Evolutionary conservation across 345 rosid genomes (phyloP), one percentile per base, ranked within the genome.

Genomic region (Angophora floribunda): DNA sequence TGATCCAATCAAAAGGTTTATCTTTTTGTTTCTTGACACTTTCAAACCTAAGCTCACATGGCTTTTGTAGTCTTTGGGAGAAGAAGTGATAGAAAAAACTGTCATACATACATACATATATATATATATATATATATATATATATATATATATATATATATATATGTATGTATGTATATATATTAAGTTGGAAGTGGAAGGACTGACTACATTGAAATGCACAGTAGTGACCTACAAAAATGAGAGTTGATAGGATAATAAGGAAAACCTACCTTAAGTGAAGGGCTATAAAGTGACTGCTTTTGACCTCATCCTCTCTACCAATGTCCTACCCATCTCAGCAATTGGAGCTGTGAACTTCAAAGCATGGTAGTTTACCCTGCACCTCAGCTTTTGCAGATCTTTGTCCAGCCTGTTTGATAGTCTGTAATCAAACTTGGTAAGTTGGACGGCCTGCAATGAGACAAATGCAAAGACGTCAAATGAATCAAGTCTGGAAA

Each of bases 371-470:
- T 96, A 97, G 91, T 96, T 97, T 63, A 94, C 99, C 92, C 98
- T 96, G 67, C 99, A 97, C 89, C 99, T 96, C 78, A 97, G 94
- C 92, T 95, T 97, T 91, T 97, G 99, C 52, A 97, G 94, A 88
- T 95, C 95, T 65, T 92, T 79, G 82, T 91, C 95, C 87, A 97
- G 91, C 90, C 89, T 89, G 91, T 97, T 96, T 47, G 97, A 94
- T 65, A 96, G 95, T 92, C 98, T 92, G 92, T 97, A 97, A 92
- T 97, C 99, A 89, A 96, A 97, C 91, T 97, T 97, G 45, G 97
- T 93, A 90, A 97, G 99, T 91, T 94, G 96, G 87, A 97, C 94
- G 88, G 93, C 98, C 99, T 97, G 93, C 91, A 85, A 90, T 44
- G 52, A 87, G 87, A 87, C 45, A 52, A 86, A 6, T 41, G 70